Evolutionary conservation across 495 filamentous ascomycete species (phyloP).

Genomic region (Pseudomonodictys pantanalensis): DNA sequence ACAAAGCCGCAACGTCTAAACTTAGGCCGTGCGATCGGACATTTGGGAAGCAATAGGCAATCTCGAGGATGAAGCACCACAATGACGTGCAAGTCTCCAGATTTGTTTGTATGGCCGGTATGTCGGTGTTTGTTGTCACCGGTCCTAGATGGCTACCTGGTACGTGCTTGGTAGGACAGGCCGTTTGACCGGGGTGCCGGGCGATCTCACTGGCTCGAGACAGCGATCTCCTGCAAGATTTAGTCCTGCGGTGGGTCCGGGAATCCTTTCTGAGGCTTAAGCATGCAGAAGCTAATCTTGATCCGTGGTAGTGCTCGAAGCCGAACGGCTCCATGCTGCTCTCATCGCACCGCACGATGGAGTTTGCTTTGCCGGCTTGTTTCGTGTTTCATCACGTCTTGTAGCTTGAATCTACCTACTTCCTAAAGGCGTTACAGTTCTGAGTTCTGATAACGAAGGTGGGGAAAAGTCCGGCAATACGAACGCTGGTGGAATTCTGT

Average conservation of each 20-base stretch:
- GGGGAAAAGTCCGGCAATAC: no score
- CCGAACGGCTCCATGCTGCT: no score
- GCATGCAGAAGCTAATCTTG: no score
- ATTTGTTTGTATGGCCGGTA: not conserved
- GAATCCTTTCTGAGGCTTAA: slow-evolving; percentile 6
- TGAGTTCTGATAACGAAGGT: no score
- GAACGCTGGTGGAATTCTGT: not conserved
- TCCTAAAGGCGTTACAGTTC: no score
- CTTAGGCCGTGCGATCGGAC: slow-evolving; percentile 2
- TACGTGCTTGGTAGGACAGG: slow-evolving; percentile 1
- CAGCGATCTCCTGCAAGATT: slow-evolving; percentile 11
- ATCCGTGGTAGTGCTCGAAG: no score
- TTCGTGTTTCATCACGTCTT: no score
- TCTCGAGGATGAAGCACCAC: not conserved
- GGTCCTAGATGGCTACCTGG: not conserved
- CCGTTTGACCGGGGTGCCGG: not conserved
- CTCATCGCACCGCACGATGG: no score
- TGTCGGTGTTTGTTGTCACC: slow-evolving; percentile 11
- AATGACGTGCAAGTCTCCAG: not conserved
- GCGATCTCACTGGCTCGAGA: slow-evolving; percentile 6
- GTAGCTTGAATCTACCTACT: no score
- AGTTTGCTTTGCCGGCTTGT: not conserved
- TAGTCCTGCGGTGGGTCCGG: slow-evolving; percentile 1
- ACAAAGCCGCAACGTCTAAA: not conserved
- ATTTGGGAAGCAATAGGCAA: no score